Evolutionary conservation across 192 early-diverging fungal species (phyloP), one percentile per base, ranked within the genome.

Genomic region (Entrophospora sp.): DNA sequence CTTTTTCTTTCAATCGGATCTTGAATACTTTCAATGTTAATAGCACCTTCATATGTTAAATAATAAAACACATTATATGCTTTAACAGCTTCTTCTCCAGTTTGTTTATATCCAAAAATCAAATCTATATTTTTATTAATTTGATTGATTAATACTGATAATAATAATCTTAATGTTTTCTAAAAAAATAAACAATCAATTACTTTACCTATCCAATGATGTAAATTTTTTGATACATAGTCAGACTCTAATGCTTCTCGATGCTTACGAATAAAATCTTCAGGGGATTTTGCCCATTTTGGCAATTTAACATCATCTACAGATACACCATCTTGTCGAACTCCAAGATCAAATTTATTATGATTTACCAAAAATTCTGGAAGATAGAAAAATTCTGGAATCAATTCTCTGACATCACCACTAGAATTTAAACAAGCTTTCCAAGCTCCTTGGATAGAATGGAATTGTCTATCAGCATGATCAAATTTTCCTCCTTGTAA

Each of bases 341-440:
- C 64, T 12, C 79, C 81, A 61, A 82, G 77, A 46, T 87, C 73
- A 61, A 84, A 74, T 36, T 75, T 69, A 51, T 83, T 85, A 45
- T 75, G 73, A 64, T 88, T 88, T 43, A 65, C 61, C 48, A 95
- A 75, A 64, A 93, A 94, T 58, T 94, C 91, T 4, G 93, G 93
- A 65, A 89, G 67, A 73, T 90, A 95, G 56, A 86, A 95, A 71
- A 95, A 95, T 71, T 95, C 93, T 2, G 93, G 93, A 7, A 92
- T 91, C 46, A 95, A 83, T 71, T 95, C 93, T 67, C 91, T 86
- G 1, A 95, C 93, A 68, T 89, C 87, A 40, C 85, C 83, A 34
- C 78, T 75, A 43, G 84, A 81, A 31, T 38, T 32, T 18, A 55
- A 27, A 22, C 32, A 34, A 13, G 85, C 85, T 30, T 77, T 68